Conservation (phyloP, 108 stramenopile species). For the Skeletonema tropicum region DNA sequence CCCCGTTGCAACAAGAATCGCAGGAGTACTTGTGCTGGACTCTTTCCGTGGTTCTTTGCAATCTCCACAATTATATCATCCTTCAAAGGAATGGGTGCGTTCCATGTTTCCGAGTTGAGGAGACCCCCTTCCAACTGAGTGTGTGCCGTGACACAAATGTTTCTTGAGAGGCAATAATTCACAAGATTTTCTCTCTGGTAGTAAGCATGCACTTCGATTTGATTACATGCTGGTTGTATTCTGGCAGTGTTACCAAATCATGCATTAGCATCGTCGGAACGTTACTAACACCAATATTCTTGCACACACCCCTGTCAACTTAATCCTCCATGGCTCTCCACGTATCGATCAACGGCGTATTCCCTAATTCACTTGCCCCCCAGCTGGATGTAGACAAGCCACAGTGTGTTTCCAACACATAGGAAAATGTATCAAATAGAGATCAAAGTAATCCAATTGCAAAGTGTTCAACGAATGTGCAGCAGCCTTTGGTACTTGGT, state of each 20-base stretch:
- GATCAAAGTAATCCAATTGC: constrained; percentile 77
- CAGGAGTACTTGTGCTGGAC: constrained; percentile 76
- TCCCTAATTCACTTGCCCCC: constrained; percentile 35
- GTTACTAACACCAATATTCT: constrained; percentile 64
- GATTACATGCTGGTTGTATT: constrained; percentile 71
- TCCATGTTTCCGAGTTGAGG: constrained; percentile 12
- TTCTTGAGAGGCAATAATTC: constrained; percentile 56
- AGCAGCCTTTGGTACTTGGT: constrained; percentile 38
- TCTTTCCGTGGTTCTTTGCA: constrained; percentile 50
- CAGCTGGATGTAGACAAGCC: constrained; percentile 49
- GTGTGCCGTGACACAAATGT: constrained; percentile 77
- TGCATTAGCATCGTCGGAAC: constrained; percentile 54
- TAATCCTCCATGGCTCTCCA: constrained; percentile 67
- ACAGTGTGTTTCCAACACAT: constrained; percentile 20
- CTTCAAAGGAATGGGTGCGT: constrained; percentile 46
- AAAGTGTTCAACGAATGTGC: constrained; percentile 60
- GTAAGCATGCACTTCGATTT: constrained; percentile 81
- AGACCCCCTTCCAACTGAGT: constrained; percentile 61
- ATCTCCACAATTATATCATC: constrained; percentile 43
- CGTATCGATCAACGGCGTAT: constrained; percentile 63
- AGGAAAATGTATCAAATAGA: constrained; percentile 78
- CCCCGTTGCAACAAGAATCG: constrained; percentile 84
- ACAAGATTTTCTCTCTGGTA: constrained; percentile 23
- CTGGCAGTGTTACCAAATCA: constrained; percentile 48
- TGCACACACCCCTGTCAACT: constrained; percentile 61